phyloP scores from a whole-genome alignment of 2,329 filamentous ascomycete species.

The Coniochaeta sp. region DNA sequence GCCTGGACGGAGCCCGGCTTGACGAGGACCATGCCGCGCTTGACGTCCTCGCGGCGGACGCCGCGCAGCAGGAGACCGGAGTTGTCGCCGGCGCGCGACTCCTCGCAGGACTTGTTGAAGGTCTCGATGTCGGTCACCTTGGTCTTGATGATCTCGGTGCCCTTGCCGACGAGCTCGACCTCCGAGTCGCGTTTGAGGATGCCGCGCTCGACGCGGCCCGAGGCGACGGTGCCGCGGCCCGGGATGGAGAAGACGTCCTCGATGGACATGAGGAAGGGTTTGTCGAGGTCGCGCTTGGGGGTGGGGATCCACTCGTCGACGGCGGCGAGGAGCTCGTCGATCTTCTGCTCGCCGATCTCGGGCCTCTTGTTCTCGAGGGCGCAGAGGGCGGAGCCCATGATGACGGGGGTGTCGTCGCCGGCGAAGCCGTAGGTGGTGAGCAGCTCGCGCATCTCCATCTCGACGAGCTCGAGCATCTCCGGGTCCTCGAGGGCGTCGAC shows the following conservation, averaged over 20 bases:
- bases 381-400: constrained; percentile 95
- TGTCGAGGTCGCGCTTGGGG: constrained; percentile 86
- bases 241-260: constrained; percentile 89
- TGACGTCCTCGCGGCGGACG: constrained; percentile 90
- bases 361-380: constrained; percentile 79
- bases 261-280: constrained; percentile 98
- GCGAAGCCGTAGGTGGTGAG: constrained; percentile 91
- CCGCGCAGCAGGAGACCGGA: constrained; percentile 94
- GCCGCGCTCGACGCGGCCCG: constrained; percentile 95
- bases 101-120: constrained; percentile 99
- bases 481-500: constrained; percentile 94
- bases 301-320: constrained; percentile 97
- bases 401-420: constrained; percentile 93
- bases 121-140: constrained; percentile 99
- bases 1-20: constrained; percentile 79
- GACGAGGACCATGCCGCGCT: constrained; percentile 88
- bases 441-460: constrained; percentile 99
- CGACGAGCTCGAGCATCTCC: constrained; percentile 99
- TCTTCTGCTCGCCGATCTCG: constrained; percentile 81
- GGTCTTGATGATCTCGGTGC: constrained; percentile 78
- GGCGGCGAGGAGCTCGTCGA: constrained; percentile 83
- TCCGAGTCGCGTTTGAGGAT: constrained; percentile 88
- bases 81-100: constrained; percentile 95
- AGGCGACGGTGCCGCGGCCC: constrained; percentile 93
- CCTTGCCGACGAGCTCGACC: constrained; percentile 90